Conservation (phyloP, 1,284 basidiomycete species). For the Sphagnurus paluster region DNA sequence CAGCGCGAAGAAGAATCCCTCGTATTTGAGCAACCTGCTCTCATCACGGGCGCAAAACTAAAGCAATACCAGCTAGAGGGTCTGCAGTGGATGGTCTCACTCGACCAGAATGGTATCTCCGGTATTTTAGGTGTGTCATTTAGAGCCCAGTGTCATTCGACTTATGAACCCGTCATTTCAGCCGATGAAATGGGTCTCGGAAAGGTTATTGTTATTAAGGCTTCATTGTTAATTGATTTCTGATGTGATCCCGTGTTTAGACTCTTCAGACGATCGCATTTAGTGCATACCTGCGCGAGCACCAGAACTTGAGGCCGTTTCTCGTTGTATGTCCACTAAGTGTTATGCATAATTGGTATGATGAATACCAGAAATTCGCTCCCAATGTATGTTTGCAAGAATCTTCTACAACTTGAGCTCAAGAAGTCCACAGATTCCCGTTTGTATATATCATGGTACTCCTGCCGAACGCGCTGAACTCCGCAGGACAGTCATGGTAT, state of each 20-base stretch:
- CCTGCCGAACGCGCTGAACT: conserved; percentile 77
- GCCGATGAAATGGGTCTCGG: conserved; percentile 95
- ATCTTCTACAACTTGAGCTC: conserved; percentile 1
- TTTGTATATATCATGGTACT: conserved; percentile 88
- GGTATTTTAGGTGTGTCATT: conserved; percentile 78
- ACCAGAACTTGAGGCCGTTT: conserved; percentile 77
- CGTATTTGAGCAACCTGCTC: conserved; percentile 68
- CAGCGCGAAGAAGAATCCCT: conserved; percentile 24
- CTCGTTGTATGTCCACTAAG: conserved; percentile 91
- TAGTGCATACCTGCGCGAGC: conserved; percentile 83
- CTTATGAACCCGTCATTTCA: conserved; percentile 25
- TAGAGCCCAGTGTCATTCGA: neutral
- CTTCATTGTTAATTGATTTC: neutral
- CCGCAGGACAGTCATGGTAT: conserved; percentile 57
- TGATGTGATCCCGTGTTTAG: conserved; percentile 37
- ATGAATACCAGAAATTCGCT: conserved; percentile 86
- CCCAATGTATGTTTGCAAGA: conserved; percentile 56
- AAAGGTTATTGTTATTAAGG: conserved; percentile 51
- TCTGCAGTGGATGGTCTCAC: conserved; percentile 92
- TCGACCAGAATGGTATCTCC: conserved; percentile 93
- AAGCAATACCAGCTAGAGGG: conserved; percentile 95
- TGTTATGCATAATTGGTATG: conserved; percentile 90
- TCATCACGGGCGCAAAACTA: conserved; percentile 83
- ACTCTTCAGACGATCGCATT: conserved; percentile 95
- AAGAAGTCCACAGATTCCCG: conserved; percentile 62